A percentile compares a stretch with the other conserved stretches of the same genome.
Evolutionary conservation across 345 rosid species (phyloP).

Genomic region (Lepidium didymum): DNA sequence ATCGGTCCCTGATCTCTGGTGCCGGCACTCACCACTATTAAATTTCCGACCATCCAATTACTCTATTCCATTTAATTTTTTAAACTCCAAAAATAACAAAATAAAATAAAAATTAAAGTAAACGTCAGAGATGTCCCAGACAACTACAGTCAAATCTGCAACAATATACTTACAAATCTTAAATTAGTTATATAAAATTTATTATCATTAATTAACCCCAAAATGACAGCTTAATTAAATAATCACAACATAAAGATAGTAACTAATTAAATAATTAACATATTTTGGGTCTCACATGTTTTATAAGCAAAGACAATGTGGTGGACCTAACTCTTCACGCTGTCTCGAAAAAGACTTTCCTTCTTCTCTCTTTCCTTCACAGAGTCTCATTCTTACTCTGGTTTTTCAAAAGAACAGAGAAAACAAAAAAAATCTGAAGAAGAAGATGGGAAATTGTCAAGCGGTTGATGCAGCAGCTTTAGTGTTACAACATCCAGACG

Average conservation of each 20-base stretch:
- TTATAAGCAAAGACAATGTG: slow-evolving; percentile 28
- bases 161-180: slow-evolving; percentile 2
- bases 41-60: slow-evolving; percentile 21
- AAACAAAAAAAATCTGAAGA: neutral
- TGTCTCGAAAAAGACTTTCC: slow-evolving; percentile 62
- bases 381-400: too few species aligned
- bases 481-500: slow-evolving; percentile 83
- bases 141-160: slow-evolving; percentile 19
- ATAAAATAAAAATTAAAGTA: neutral
- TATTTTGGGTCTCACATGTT: slow-evolving; percentile 17
- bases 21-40: slow-evolving; percentile 23
- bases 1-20: slow-evolving; percentile 26
- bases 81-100: neutral
- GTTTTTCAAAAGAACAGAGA: too few species aligned
- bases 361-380: too few species aligned
- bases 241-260: neutral
- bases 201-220: slow-evolving; percentile 7
- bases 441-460: slow-evolving; percentile 84
- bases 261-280: neutral
- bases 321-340: slow-evolving; percentile 36
- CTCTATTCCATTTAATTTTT: neutral
- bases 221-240: slow-evolving; percentile 20
- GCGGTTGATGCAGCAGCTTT: slow-evolving; percentile 95
- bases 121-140: slow-evolving; percentile 23
- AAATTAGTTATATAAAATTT: neutral